Evolutionary conservation across 331 rosid genomes (phyloP).

Genomic region (Quercus phellos): DNA sequence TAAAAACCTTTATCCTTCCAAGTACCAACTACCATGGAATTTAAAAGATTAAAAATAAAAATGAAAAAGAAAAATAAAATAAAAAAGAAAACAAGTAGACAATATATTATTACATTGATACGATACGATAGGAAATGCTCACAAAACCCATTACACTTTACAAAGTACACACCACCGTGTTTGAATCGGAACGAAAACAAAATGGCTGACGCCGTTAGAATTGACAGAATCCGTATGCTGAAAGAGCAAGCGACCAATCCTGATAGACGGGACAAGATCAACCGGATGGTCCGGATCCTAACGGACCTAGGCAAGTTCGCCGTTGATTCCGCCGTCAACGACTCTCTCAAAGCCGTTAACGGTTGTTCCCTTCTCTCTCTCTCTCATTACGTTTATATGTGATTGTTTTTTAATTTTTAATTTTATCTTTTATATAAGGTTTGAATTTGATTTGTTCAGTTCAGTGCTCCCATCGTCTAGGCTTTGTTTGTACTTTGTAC

Average conservation of each 20-base stretch:
- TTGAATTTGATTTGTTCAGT: no score
- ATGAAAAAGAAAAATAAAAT: no score
- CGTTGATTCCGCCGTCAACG: slow-evolving; percentile 44
- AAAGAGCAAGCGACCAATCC: background rate
- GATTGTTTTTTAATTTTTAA: background rate
- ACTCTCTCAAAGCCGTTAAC: slow-evolving; percentile 40
- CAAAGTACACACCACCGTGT: background rate
- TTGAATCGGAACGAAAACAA: background rate
- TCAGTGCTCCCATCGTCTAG: no score
- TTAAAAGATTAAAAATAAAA: no score
- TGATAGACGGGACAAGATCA: background rate
- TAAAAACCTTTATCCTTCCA: no score
- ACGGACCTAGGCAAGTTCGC: slow-evolving; percentile 46
- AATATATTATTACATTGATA: no score
- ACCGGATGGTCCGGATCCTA: slow-evolving; percentile 41
- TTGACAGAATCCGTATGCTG: background rate
- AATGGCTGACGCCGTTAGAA: background rate
- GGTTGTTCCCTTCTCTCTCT: slow-evolving; percentile 34
- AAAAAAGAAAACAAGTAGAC: no score
- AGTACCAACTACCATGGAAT: no score
- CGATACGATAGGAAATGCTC: no score
- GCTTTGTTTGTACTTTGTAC: no score
- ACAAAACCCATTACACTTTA: no score
- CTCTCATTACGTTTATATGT: background rate
- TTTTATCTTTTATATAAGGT: no score